Conservation (phyloP, 1,284 basidiomycete genomes). For the Pulveroboletus sp. region DNA sequence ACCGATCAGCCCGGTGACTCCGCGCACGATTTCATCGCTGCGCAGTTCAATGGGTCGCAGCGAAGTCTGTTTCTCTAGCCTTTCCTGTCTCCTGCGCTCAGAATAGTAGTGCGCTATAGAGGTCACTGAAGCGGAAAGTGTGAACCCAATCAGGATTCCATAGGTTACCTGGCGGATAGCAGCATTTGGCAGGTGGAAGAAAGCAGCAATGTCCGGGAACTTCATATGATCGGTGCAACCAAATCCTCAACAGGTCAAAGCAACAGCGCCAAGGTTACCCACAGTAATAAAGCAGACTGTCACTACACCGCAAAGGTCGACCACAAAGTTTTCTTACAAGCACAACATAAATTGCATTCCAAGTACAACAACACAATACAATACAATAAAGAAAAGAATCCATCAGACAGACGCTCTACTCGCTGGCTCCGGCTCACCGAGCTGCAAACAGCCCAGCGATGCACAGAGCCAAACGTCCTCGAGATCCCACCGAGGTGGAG, state of each 20-base stretch:
- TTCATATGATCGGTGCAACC: slow-evolving; percentile 20
- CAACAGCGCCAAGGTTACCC: too few relatives aligned
- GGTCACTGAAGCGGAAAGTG: slow-evolving; percentile 65
- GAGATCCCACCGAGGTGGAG: slow-evolving; percentile 46
- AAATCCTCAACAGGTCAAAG: background rate
- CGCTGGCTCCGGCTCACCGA: slow-evolving; percentile 49
- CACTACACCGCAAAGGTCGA: too few relatives aligned
- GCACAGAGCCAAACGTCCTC: slow-evolving; percentile 69
- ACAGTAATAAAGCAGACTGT: too few relatives aligned
- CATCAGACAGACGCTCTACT: slow-evolving; percentile 77
- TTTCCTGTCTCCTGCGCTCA: slow-evolving; percentile 43
- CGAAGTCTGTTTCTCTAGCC: slow-evolving; percentile 41
- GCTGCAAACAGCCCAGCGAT: slow-evolving; percentile 43
- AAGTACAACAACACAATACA: background rate
- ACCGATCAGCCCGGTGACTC: slow-evolving; percentile 86
- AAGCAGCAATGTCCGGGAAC: slow-evolving; percentile 29
- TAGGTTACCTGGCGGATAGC: slow-evolving; percentile 53
- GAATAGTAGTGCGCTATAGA: slow-evolving; percentile 52
- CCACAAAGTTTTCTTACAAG: background rate
- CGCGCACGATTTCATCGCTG: slow-evolving; percentile 72
- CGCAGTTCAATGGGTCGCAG: slow-evolving; percentile 73
- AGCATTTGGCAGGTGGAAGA: slow-evolving; percentile 42
- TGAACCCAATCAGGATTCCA: slow-evolving; percentile 70
- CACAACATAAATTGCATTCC: background rate
- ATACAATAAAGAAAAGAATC: slow-evolving; percentile 38